Evolutionary conservation across 768 basidiomycete genomes (phyloP), one percentile per base, ranked within the genome.

Genomic region (Pulveroboletus ravenelii): DNA sequence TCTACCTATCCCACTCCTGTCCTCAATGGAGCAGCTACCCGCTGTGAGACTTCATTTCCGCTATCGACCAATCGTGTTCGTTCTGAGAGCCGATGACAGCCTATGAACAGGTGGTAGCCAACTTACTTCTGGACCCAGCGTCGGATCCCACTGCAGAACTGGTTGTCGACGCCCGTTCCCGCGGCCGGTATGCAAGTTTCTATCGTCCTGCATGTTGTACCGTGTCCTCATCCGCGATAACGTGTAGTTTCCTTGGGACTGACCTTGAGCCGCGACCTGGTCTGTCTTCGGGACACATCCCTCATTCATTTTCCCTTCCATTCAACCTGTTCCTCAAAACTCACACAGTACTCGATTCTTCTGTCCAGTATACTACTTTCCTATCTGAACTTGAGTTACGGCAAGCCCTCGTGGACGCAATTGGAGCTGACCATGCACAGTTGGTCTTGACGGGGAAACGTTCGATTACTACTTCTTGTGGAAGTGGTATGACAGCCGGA

Each of bases 401-500:
- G 29, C 62, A 74, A 46, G 83, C 78, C 29, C 70, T 97, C 34
- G 74, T 77, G 34, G 68, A 78, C n/a, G 76, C 79, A 15, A 68
- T 96, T 30, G 89, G 91, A 30, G 58, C 66, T 35, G 76, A 79
- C 47, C 66, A 76, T 51, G 74, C 78, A 27, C 68, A 79, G n/a
- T 64, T 74, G 37, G 72, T 94, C 10, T 69, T 87, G 40, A 65
- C 74, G 10, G 89, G 88, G 15, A 69, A 81, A 53, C 73, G 78
- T 45, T 63, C 74, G 18, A 80, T 94, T 29, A 78, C 85, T 6
- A 81, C 87, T 12, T 87, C 78, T 51, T 99, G 95, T 71, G 95
- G 95, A 45, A 95, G 91, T 63, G 95, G 95, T 39, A 97, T 99
- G 95, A 96, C 94, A n/a, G 95, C 95, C 10, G 90, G 81, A 3